Conservation (phyloP, 768 basidiomycete genomes). For the Mycena venus region DNA sequence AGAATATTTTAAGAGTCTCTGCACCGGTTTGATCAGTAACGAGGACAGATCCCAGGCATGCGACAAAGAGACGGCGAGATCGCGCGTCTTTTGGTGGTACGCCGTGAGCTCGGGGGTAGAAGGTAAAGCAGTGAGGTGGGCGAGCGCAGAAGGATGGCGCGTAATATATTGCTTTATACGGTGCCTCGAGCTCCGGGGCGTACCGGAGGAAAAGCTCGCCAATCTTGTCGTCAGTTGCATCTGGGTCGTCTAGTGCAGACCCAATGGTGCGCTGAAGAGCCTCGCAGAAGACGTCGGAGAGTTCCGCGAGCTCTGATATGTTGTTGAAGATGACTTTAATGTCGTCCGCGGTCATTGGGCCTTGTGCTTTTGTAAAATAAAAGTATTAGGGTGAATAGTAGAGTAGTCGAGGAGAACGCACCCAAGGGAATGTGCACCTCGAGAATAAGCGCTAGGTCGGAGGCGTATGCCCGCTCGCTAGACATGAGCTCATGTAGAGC, state of each 20-base stretch:
- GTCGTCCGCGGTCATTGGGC: constrained; percentile 81
- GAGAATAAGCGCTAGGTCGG: constrained; percentile 84
- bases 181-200: constrained; percentile 71
- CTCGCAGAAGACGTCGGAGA: constrained; percentile 77
- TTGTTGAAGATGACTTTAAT: constrained; percentile 82
- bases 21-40: constrained; percentile 97
- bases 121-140: constrained; percentile 64
- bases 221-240: constrained; percentile 73
- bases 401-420: constrained; percentile 31
- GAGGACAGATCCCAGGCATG: constrained; percentile 95
- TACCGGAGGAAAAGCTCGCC: constrained; percentile 73
- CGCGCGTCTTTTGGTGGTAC: constrained; percentile 78
- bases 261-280: constrained; percentile 78
- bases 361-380: too few species aligned
- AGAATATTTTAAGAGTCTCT: constrained; percentile 94
- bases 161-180: constrained; percentile 88
- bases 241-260: constrained; percentile 69
- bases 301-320: constrained; percentile 78
- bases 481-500: constrained; percentile 83
- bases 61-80: constrained; percentile 77
- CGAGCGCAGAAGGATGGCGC: constrained; percentile 79
- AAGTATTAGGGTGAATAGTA: too few species aligned
- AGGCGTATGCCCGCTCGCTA: constrained; percentile 85
- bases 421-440: constrained; percentile 85
- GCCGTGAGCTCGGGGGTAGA: constrained; percentile 64